A percentile compares a stretch with the other conserved stretches of the same genome.
phyloP scores from a whole-genome alignment of 2,329 filamentous ascomycete genomes.

The Ophiostoma quercus region DNA sequence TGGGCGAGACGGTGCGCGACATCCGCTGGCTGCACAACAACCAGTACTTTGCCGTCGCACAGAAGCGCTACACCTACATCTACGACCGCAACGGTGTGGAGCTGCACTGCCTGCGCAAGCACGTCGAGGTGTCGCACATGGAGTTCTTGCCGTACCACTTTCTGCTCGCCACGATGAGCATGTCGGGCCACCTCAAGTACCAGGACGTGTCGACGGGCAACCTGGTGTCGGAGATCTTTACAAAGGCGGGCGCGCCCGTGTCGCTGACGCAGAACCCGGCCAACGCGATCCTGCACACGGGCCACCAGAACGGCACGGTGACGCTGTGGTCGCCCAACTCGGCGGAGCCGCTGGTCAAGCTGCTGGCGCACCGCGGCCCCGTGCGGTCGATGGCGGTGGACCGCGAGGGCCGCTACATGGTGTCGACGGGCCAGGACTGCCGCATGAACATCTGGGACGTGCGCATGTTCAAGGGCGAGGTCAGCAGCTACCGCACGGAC shows the following conservation, averaged over 20 bases:
- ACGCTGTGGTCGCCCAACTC: conserved; percentile 95
- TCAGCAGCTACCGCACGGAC: conserved; percentile 80
- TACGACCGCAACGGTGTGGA: conserved; percentile 90
- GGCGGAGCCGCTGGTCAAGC: conserved; percentile 78
- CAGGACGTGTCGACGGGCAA: conserved; percentile 93
- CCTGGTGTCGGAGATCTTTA: conserved; percentile 78
- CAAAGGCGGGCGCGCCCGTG: conserved; percentile 75
- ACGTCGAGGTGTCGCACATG: conserved; percentile 86
- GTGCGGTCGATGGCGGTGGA: conserved; percentile 82
- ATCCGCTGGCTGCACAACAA: conserved; percentile 91
- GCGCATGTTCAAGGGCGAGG: conserved; percentile 59
- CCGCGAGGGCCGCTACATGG: conserved; percentile 67
- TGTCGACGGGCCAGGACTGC: conserved; percentile 29
- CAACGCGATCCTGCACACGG: conserved; percentile 87
- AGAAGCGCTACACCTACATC: conserved; percentile 96
- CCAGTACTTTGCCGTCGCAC: conserved; percentile 88
- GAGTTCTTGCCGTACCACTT: conserved; percentile 97
- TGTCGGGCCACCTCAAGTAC: conserved; percentile 82
- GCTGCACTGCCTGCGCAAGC: conserved; percentile 83
- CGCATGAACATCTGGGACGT: conserved; percentile 30
- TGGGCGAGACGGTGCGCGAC: conserved; percentile 85
- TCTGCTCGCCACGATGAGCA: conserved; percentile 77
- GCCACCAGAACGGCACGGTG: conserved; percentile 91
- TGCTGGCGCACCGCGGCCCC: conserved; percentile 83
- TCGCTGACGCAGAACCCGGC: conserved; percentile 82